Percentiles rank a stretch among this genome's conserved stretches.
phyloP scores from a whole-genome alignment of 2,329 filamentous ascomycete genomes.

The Chaetothyriales sp. region DNA sequence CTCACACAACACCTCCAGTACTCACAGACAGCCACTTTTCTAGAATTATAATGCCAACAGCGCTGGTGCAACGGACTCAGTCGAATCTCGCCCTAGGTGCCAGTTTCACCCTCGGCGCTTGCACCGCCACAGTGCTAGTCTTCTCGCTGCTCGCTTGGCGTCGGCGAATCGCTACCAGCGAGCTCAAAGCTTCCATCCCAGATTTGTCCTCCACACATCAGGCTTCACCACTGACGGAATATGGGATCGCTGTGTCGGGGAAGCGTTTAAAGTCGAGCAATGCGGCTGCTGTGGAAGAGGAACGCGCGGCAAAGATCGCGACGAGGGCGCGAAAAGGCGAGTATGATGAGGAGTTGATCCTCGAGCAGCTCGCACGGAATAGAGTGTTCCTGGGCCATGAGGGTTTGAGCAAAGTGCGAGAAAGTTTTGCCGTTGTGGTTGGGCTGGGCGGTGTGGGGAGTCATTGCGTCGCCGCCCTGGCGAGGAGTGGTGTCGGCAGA shows the following conservation, averaged over 20 bases:
- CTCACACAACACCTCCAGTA: no score
- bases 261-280: constrained; percentile 21
- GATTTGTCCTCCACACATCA: constrained; percentile 11
- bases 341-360: constrained; percentile 66
- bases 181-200: constrained; percentile 47
- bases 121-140: constrained; percentile 33
- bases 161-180: constrained; percentile 40
- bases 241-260: constrained; percentile 24
- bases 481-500: constrained; percentile 76
- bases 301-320: constrained; percentile 44
- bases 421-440: constrained; percentile 75
- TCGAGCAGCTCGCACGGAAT: constrained; percentile 89
- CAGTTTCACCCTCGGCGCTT: constrained; percentile 29
- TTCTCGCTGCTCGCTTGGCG: constrained; percentile 44
- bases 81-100: neutral
- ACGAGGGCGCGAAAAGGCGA: constrained; percentile 48
- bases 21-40: no score
- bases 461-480: constrained; percentile 73
- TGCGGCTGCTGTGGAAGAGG: constrained; percentile 37
- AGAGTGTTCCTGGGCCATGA: constrained; percentile 76
- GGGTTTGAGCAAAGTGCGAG: constrained; percentile 65
- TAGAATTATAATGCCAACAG: neutral
- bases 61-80: neutral
- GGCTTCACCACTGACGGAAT: constrained; percentile 35
- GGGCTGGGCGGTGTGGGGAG: constrained; percentile 92